Percentiles rank a stretch among this genome's conserved stretches.
Evolutionary conservation across 257 asterid species (phyloP).

Genomic region (Solanum paucissectum): DNA sequence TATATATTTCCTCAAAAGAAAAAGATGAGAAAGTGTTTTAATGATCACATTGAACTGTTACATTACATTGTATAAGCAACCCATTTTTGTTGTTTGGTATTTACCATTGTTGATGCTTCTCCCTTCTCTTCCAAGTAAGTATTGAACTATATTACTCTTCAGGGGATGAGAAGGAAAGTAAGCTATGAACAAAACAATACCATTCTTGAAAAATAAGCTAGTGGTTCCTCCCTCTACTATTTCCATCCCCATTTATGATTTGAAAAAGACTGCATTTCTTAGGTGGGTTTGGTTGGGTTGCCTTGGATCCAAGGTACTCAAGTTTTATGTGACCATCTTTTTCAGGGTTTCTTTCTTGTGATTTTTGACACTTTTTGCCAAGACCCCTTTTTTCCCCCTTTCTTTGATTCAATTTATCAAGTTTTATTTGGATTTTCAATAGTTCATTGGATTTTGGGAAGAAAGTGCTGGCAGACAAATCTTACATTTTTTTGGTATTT

Average conservation of each 20-base stretch:
- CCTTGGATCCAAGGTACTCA: constrained; percentile 93
- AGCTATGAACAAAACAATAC: background rate
- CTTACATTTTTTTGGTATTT: background rate
- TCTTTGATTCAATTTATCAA: constrained; percentile 10
- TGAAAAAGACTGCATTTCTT: constrained; percentile 20
- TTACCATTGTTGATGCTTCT: constrained; percentile 3
- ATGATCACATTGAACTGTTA: background rate
- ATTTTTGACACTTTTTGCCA: constrained; percentile 28
- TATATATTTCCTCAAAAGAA: too few species aligned
- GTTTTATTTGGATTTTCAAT: constrained; percentile 2
- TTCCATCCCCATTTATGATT: background rate
- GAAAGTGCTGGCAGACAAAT: constrained; percentile 5
- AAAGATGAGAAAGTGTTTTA: background rate
- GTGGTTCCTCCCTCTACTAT: background rate
- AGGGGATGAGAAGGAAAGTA: constrained; percentile 5
- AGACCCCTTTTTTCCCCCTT: constrained; percentile 15
- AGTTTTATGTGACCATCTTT: constrained; percentile 26
- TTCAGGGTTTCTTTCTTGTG: constrained; percentile 66
- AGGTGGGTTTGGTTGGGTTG: constrained; percentile 18
- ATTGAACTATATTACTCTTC: background rate
- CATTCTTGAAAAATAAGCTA: constrained; percentile 4
- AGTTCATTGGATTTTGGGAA: constrained; percentile 32
- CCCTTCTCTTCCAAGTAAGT: constrained; percentile 2
- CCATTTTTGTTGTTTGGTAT: background rate
- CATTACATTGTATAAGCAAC: background rate